Conservation (phyloP, 2,329 filamentous ascomycete species). For the Nigrospora osmanthi region DNA sequence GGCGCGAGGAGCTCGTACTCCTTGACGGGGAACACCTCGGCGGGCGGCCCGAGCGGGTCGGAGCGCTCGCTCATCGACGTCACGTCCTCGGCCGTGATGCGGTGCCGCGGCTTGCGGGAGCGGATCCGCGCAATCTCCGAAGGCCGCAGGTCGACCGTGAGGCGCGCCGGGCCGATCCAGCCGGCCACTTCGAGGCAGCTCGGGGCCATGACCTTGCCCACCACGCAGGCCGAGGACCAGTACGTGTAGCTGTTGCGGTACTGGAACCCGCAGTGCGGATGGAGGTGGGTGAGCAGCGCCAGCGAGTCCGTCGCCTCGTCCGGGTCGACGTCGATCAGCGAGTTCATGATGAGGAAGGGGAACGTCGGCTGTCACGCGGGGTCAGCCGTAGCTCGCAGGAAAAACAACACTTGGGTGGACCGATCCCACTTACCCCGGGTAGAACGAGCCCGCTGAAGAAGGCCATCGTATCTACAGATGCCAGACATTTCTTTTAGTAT, state of each 20-base stretch:
- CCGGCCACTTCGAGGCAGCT: slow-evolving; percentile 64
- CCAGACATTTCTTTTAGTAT: neutral
- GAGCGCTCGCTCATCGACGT: slow-evolving; percentile 59
- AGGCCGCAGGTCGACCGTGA: slow-evolving; percentile 57
- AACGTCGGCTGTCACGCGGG: slow-evolving; percentile 40
- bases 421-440: slow-evolving; percentile 48
- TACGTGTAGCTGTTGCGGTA: slow-evolving; percentile 69
- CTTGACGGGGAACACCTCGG: slow-evolving; percentile 53
- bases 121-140: slow-evolving; percentile 65
- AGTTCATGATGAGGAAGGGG: slow-evolving; percentile 72
- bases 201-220: slow-evolving; percentile 68
- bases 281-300: slow-evolving; percentile 58
- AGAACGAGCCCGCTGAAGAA: slow-evolving; percentile 70
- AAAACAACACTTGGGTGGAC: neutral
- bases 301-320: slow-evolving; percentile 59
- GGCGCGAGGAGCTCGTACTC: slow-evolving; percentile 59
- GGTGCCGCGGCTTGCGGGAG: slow-evolving; percentile 48
- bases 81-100: slow-evolving; percentile 50
- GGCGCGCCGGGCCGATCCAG: slow-evolving; percentile 67
- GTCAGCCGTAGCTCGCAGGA: no score
- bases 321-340: slow-evolving; percentile 66
- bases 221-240: slow-evolving; percentile 64
- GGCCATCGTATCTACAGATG: slow-evolving; percentile 46
- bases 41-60: slow-evolving; percentile 58
- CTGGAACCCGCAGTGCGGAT: slow-evolving; percentile 66